A percentile compares a stretch with the other conserved stretches of the same genome.
Conservation (phyloP, 352 stramenopile genomes). For the Globisporangium nunn region DNA sequence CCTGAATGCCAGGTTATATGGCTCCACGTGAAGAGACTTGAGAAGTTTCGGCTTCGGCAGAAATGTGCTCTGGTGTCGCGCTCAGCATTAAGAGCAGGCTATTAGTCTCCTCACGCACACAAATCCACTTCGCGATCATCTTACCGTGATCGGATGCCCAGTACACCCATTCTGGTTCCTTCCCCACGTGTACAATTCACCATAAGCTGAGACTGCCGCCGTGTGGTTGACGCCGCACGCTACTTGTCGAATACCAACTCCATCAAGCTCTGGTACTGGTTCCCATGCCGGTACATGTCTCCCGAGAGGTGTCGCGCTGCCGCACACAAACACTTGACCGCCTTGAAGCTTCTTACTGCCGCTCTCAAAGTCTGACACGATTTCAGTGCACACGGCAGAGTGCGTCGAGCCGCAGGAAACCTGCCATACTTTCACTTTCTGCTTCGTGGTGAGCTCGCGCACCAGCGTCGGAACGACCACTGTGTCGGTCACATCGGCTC, state of each 20-base stretch:
- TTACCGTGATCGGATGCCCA: constrained; percentile 43
- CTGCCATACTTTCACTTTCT: constrained; percentile 68
- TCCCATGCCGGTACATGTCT: constrained; percentile 69
- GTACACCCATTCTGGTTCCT: constrained; percentile 88
- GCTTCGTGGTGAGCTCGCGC: constrained; percentile 43
- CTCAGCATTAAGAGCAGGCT: too few relatives aligned
- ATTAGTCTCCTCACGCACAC: not conserved
- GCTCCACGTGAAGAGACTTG: constrained; percentile 75
- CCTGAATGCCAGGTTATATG: constrained; percentile 84
- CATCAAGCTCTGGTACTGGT: constrained; percentile 42
- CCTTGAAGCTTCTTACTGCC: constrained; percentile 62
- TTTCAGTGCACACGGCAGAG: constrained; percentile 76
- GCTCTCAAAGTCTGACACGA: constrained; percentile 43
- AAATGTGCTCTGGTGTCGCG: constrained; percentile 46
- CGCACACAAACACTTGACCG: constrained; percentile 85
- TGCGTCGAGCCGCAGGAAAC: constrained; percentile 67
- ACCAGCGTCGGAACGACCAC: constrained; percentile 79
- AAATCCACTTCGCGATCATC: not conserved
- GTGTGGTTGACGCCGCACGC: constrained; percentile 87
- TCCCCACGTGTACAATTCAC: constrained; percentile 92
- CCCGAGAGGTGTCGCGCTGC: constrained; percentile 76
- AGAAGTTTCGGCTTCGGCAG: constrained; percentile 70
- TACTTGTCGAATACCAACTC: constrained; percentile 58
- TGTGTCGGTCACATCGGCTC: constrained; percentile 45
- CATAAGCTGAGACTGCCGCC: constrained; percentile 79